These are phyloP conservation scores for Phytophthora sp. DNA, from an alignment of 352 stramenopile genomes.

Conservation along the genomic window DNA sequence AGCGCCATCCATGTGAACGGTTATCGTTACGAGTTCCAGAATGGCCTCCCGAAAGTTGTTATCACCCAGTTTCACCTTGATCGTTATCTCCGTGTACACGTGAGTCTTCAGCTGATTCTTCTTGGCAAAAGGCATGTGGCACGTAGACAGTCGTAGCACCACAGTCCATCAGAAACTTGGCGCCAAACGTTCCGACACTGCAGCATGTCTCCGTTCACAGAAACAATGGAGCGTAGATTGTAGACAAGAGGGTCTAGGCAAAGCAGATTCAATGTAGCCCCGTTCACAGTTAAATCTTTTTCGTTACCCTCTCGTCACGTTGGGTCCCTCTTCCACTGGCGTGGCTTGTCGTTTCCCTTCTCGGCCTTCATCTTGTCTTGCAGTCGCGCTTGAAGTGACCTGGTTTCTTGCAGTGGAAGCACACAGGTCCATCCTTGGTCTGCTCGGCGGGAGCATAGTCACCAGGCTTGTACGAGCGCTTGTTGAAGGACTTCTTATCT, in stretches of 20 bases:
- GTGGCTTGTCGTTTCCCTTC: too few relatives aligned
- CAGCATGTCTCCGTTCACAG: constrained; percentile 1
- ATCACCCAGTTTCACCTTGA: constrained; percentile 20
- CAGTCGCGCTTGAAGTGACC: too few relatives aligned
- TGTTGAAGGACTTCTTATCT: too few relatives aligned
- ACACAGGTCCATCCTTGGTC: too few relatives aligned
- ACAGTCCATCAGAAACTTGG: constrained; percentile 20
- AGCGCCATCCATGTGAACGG: neutral
- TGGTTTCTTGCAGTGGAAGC: too few relatives aligned
- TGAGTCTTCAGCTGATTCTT: neutral
- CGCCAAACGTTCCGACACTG: neutral
- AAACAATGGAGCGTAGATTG: constrained; percentile 11
- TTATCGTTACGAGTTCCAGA: constrained; percentile 17
- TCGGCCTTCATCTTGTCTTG: too few relatives aligned
- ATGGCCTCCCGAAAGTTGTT: constrained; percentile 14
- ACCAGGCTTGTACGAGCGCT: too few relatives aligned
- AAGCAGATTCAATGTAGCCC: constrained; percentile 23
- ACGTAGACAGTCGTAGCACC: constrained; percentile 16
- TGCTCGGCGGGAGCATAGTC: too few relatives aligned
- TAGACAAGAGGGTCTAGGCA: constrained; percentile 26
- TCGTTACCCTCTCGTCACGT: too few relatives aligned
- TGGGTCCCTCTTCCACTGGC: too few relatives aligned
- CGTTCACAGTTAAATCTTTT: constrained; percentile 26
- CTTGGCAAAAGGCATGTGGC: neutral
- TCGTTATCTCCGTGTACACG: constrained; percentile 3